Evolutionary conservation across 2,329 filamentous ascomycete genomes (phyloP).

Genomic region (Xylogone sp.): DNA sequence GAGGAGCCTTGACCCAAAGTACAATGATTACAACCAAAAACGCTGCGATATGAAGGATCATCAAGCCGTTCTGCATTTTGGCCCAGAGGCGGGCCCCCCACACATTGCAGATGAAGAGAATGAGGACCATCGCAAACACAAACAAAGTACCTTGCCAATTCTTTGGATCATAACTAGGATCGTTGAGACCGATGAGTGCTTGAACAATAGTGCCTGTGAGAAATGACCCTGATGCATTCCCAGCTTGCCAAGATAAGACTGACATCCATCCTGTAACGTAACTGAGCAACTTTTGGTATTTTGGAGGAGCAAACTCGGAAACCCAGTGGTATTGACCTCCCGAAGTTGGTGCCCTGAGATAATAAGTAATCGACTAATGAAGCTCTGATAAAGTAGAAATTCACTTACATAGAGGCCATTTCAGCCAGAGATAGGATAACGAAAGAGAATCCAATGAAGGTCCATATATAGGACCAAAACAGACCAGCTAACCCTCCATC

Average conservation of each 20-base stretch:
- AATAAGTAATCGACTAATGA: background rate
- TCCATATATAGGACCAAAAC: constrained; percentile 33
- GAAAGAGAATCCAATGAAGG: constrained; percentile 21
- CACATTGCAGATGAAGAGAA: constrained; percentile 42
- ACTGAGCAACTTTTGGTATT: constrained; percentile 47
- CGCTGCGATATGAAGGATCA: constrained; percentile 39
- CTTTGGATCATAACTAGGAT: constrained; percentile 30
- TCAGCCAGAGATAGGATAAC: constrained; percentile 20
- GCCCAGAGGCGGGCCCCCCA: constrained; percentile 33
- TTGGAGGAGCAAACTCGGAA: constrained; percentile 44
- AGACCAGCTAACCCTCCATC: constrained; percentile 24
- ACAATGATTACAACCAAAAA: constrained; percentile 38
- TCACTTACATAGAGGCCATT: constrained; percentile 23
- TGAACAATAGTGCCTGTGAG: constrained; percentile 41
- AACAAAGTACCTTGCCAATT: constrained; percentile 39
- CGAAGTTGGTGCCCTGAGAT: constrained; percentile 43
- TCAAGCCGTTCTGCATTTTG: constrained; percentile 35
- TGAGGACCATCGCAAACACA: constrained; percentile 36
- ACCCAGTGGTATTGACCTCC: constrained; percentile 58
- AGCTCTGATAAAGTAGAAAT: background rate
- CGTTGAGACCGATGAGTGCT: constrained; percentile 33
- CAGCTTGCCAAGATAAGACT: constrained; percentile 41
- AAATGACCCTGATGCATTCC: constrained; percentile 36
- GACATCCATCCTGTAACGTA: constrained; percentile 48
- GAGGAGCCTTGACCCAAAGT: constrained; percentile 27